Percentiles rank a stretch among this genome's conserved stretches.
Evolutionary conservation across 352 stramenopile genomes (phyloP).

Genomic region (Globisporangium splendens): DNA sequence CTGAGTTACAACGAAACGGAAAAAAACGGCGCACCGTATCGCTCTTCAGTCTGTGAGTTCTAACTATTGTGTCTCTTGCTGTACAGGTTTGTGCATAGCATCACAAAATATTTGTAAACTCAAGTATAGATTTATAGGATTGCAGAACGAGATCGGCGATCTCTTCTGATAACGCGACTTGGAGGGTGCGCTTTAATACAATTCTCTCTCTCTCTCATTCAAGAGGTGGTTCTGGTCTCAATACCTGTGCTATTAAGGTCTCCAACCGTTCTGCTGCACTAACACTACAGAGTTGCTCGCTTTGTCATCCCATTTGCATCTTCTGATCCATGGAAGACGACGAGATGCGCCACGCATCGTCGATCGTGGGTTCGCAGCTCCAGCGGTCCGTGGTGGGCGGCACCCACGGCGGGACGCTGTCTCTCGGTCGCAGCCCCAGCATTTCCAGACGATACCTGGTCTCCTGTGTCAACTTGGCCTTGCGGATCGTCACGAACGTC

Average conservation of each 20-base stretch:
- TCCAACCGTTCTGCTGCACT: too few species aligned
- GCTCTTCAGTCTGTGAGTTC: too few species aligned
- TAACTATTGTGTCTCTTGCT: background rate
- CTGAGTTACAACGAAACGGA: too few species aligned
- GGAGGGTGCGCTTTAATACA: too few species aligned
- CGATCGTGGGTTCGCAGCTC: slow-evolving; percentile 14
- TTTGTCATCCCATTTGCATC: background rate
- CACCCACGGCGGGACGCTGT: slow-evolving; percentile 16
- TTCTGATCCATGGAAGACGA: background rate
- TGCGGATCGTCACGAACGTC: slow-evolving; percentile 9
- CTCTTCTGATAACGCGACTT: too few species aligned
- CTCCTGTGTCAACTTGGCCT: slow-evolving; percentile 3
- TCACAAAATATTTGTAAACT: too few species aligned
- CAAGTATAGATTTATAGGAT: too few species aligned
- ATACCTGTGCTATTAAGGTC: too few species aligned
- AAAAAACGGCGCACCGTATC: too few species aligned
- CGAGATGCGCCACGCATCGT: background rate
- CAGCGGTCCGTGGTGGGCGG: slow-evolving; percentile 5
- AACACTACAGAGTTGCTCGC: background rate
- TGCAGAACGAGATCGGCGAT: too few species aligned
- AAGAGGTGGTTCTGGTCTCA: too few species aligned
- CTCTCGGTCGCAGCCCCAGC: slow-evolving; percentile 10
- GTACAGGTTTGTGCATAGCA: background rate
- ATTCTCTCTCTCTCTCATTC: too few species aligned
- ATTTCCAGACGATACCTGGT: slow-evolving; percentile 1